Evolutionary conservation across 441 rosid species (phyloP).

Genomic region (Isatis lusitanica): DNA sequence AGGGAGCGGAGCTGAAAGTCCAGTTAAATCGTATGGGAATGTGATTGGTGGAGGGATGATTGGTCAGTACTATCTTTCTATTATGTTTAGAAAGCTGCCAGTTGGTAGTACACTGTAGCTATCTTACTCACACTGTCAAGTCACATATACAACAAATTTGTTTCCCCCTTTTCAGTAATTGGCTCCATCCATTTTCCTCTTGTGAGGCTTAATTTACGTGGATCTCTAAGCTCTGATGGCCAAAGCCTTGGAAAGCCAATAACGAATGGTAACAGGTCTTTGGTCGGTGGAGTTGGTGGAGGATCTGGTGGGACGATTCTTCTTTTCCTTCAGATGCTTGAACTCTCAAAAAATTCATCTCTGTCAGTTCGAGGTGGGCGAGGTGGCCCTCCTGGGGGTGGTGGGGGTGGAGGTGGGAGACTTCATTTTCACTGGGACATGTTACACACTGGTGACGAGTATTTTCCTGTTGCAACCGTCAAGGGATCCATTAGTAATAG

Average conservation of each 20-base stretch:
- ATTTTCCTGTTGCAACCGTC: slow-evolving; percentile 75
- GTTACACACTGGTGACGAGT: slow-evolving; percentile 71
- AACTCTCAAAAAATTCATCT: slow-evolving; percentile 65
- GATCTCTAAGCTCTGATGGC: slow-evolving; percentile 88
- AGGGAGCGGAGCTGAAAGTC: slow-evolving; percentile 97
- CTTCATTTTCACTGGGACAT: slow-evolving; percentile 98
- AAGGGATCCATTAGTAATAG: slow-evolving; percentile 71
- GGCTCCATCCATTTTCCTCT: slow-evolving; percentile 95
- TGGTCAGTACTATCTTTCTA: slow-evolving; percentile 49
- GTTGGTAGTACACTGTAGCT: background rate
- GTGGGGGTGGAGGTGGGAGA: slow-evolving; percentile 99
- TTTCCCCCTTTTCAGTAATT: slow-evolving; percentile 60
- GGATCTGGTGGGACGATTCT: slow-evolving; percentile 98
- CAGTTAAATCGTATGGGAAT: slow-evolving; percentile 63
- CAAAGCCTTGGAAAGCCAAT: slow-evolving; percentile 63
- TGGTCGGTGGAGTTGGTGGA: slow-evolving; percentile 94
- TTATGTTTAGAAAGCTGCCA: background rate
- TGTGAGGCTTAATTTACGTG: slow-evolving; percentile 64
- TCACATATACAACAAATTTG: slow-evolving; percentile 9
- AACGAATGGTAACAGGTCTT: slow-evolving; percentile 49
- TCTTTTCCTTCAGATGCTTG: slow-evolving; percentile 87
- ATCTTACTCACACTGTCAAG: slow-evolving; percentile 10
- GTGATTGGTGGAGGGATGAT: slow-evolving; percentile 96
- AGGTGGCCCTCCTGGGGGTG: slow-evolving; percentile 91
- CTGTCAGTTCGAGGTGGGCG: slow-evolving; percentile 81